phyloP scores from a whole-genome alignment of 2,329 filamentous ascomycete species.

The Calonectria pauciramosa region DNA sequence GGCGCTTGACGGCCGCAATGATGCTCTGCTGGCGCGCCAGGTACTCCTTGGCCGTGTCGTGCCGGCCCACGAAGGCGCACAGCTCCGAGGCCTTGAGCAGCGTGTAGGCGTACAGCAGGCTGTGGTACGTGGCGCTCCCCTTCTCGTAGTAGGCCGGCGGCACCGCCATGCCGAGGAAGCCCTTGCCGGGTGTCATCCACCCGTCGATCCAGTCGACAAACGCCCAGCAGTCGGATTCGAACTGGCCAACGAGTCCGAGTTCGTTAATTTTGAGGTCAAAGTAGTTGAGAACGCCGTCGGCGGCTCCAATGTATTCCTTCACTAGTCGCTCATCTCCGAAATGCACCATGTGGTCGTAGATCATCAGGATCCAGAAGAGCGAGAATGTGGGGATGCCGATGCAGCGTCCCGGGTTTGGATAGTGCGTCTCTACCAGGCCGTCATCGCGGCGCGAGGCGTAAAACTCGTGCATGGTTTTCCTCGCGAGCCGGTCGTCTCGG shows the following conservation, averaged over 20 bases:
- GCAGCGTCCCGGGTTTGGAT: slow-evolving; percentile 12
- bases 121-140: slow-evolving; percentile 19
- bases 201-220: slow-evolving; percentile 23
- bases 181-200: slow-evolving; percentile 16
- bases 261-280: slow-evolving; percentile 7
- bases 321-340: slow-evolving; percentile 24
- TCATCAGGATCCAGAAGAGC: slow-evolving; percentile 25
- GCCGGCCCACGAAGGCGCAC: slow-evolving; percentile 9
- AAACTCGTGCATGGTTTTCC: slow-evolving; percentile 30
- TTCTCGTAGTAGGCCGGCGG: slow-evolving; percentile 13
- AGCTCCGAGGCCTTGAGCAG: slow-evolving; percentile 17
- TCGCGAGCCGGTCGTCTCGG: slow-evolving; percentile 13
- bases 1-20: neutral
- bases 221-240: slow-evolving; percentile 21
- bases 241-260: slow-evolving; percentile 21
- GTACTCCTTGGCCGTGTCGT: slow-evolving; percentile 19
- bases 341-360: slow-evolving; percentile 27
- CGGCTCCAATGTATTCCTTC: slow-evolving; percentile 19
- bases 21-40: slow-evolving; percentile 10
- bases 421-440: slow-evolving; percentile 22
- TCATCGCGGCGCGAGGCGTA: slow-evolving; percentile 24
- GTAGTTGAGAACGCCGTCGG: slow-evolving; percentile 23
- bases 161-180: slow-evolving; percentile 18
- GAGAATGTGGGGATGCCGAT: slow-evolving; percentile 26
- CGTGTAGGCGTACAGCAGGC: slow-evolving; percentile 23